Conservation (phyloP, 2,329 filamentous ascomycete species). For the Phialemonium atrogriseum region DNA sequence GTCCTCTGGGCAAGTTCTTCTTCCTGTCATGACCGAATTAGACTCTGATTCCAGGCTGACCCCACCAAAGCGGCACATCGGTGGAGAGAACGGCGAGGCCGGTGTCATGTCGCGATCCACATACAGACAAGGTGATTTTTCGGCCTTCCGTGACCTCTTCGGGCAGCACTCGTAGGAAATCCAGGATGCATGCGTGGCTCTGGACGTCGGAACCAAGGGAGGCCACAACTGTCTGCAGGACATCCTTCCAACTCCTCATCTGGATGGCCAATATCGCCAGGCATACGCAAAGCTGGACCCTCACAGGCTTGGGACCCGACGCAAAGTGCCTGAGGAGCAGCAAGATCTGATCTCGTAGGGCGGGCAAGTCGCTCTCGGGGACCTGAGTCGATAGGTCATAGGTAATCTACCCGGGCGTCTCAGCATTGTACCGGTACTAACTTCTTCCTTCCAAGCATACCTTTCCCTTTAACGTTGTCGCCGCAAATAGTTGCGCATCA, state of each 20-base stretch:
- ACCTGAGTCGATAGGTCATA: slow-evolving; percentile 88
- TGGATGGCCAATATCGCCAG: slow-evolving; percentile 92
- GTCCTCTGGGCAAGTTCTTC: slow-evolving; percentile 85
- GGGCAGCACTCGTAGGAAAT: slow-evolving; percentile 92
- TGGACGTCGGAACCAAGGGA: slow-evolving; percentile 68
- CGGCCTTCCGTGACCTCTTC: slow-evolving; percentile 99
- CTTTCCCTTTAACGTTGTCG: slow-evolving; percentile 96
- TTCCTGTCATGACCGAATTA: slow-evolving; percentile 63
- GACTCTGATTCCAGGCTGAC: slow-evolving; percentile 29
- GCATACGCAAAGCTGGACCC: slow-evolving; percentile 91
- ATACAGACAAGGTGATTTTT: slow-evolving; percentile 98
- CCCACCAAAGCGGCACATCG: slow-evolving; percentile 23
- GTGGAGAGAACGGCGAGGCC: slow-evolving; percentile 25
- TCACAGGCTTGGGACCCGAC: slow-evolving; percentile 71
- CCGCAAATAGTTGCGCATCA: slow-evolving; percentile 89
- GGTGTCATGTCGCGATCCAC: slow-evolving; percentile 56
- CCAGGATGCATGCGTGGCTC: slow-evolving; percentile 80
- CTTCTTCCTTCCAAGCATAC: slow-evolving; percentile 36
- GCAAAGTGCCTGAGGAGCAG: slow-evolving; percentile 74
- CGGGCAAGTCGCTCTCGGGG: slow-evolving; percentile 62
- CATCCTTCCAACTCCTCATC: slow-evolving; percentile 93
- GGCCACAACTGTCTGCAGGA: slow-evolving; percentile 71
- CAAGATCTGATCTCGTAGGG: slow-evolving; percentile 77
- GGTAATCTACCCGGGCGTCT: slow-evolving; percentile 79
- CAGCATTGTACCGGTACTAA: no score